Percentiles rank a stretch among this genome's conserved stretches.
phyloP scores from a whole-genome alignment of 1,284 basidiomycete genomes.

The Marasmius tenuissimus region DNA sequence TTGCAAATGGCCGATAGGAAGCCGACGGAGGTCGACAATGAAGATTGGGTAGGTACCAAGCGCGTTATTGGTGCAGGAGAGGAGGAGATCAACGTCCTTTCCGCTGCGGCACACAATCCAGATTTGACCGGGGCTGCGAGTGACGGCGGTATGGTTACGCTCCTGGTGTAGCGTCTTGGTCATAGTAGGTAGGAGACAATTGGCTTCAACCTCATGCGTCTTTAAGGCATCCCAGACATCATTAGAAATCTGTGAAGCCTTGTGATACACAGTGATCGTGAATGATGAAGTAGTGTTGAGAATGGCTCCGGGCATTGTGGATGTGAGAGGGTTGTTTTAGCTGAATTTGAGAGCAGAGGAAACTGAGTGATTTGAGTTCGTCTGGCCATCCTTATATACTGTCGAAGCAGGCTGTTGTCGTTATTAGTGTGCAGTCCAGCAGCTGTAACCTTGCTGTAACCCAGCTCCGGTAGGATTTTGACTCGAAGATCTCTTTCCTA shows the following conservation, averaged over 20 bases:
- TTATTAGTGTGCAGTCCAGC: too few species aligned
- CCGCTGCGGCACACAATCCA: conserved; percentile 52
- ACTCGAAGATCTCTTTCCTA: too few species aligned
- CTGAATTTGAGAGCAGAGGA: too few species aligned
- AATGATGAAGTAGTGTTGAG: background rate
- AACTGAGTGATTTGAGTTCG: too few species aligned
- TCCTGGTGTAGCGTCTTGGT: conserved; percentile 4
- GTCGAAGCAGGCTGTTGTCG: too few species aligned
- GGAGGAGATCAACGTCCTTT: conserved; percentile 46
- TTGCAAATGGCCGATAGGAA: conserved; percentile 31
- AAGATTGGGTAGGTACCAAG: conserved; percentile 61
- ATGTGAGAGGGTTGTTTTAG: too few species aligned
- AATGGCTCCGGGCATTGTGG: background rate
- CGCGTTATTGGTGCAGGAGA: conserved; percentile 54
- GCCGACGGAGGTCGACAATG: conserved; percentile 42
- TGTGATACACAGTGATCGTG: background rate
- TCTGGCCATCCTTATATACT: too few species aligned
- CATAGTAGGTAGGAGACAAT: conserved; percentile 1
- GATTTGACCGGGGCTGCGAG: conserved; percentile 26
- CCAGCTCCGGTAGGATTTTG: too few species aligned
- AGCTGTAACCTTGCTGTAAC: too few species aligned
- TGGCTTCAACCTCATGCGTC: background rate
- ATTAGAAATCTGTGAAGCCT: background rate
- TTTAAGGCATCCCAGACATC: background rate
- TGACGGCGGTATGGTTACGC: conserved; percentile 2